Percentiles rank a stretch among this genome's conserved stretches.
phyloP scores from a whole-genome alignment of 371 early-diverging fungal genomes.

The Mucor circinelloides region DNA sequence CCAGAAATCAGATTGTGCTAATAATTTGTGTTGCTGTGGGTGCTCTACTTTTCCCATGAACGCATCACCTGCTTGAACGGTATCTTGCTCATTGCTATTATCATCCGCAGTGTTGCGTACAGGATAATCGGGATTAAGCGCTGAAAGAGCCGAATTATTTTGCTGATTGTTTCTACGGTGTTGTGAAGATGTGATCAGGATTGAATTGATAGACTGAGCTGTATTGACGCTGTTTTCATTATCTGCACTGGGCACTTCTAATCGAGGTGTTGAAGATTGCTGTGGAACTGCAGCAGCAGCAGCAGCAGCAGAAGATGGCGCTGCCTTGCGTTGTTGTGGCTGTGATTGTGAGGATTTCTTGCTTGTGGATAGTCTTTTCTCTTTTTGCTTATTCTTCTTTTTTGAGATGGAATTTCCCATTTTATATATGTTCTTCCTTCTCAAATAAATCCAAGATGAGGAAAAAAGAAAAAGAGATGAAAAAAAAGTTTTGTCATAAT shows the following conservation, averaged over 20 bases:
- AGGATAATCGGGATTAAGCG: constrained; percentile 51
- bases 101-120: not conserved
- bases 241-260: constrained; percentile 20
- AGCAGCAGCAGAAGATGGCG: not conserved
- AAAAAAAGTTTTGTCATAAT: not conserved
- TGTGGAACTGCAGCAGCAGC: not conserved
- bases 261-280: not conserved
- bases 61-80: constrained; percentile 15
- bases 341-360: not conserved
- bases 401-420: constrained; percentile 1
- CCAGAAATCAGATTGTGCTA: constrained; percentile 43
- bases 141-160: constrained; percentile 34
- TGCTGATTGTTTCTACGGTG: constrained; percentile 1
- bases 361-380: not conserved
- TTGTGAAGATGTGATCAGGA: constrained; percentile 36
- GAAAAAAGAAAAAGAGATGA: not conserved
- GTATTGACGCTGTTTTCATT: constrained; percentile 51
- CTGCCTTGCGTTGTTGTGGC: not conserved
- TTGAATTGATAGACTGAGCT: constrained; percentile 50
- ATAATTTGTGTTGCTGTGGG: constrained; percentile 40
- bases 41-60: constrained; percentile 39
- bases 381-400: constrained; percentile 1
- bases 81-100: constrained; percentile 5
- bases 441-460: not conserved
- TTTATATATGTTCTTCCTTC: not conserved